Percentiles rank a stretch among this genome's conserved stretches.
phyloP scores from a whole-genome alignment of 2,329 filamentous ascomycete species.

The Penicillium sp. region DNA sequence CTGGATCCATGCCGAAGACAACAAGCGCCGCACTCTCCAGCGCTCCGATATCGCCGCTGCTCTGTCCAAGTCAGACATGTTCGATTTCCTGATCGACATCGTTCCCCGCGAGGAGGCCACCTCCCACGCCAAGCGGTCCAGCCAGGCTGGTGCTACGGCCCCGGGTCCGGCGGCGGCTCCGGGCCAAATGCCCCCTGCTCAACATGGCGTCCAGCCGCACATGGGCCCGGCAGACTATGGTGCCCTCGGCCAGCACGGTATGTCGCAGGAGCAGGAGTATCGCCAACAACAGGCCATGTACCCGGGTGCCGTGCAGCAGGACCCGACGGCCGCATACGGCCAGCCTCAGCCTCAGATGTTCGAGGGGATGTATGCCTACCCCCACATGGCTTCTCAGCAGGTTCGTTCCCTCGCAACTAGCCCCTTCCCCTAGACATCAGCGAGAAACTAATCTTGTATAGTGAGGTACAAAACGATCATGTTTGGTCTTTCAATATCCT shows the following conservation, averaged over 20 bases:
- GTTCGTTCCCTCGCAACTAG: slow-evolving; percentile 52
- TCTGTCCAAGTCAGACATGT: slow-evolving; percentile 97
- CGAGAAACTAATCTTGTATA: background rate
- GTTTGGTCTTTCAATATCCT: slow-evolving; percentile 7
- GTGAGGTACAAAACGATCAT: slow-evolving; percentile 9
- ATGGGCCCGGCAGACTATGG: slow-evolving; percentile 61
- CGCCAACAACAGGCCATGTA: slow-evolving; percentile 81
- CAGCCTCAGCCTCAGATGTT: slow-evolving; percentile 78
- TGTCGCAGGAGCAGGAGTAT: slow-evolving; percentile 75
- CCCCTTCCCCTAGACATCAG: background rate
- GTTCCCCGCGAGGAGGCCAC: slow-evolving; percentile 93
- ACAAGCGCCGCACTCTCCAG: slow-evolving; percentile 93
- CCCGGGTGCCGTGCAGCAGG: slow-evolving; percentile 72
- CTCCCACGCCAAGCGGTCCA: slow-evolving; percentile 76
- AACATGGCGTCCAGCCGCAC: slow-evolving; percentile 56
- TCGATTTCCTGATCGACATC: slow-evolving; percentile 98
- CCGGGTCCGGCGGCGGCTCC: slow-evolving; percentile 48
- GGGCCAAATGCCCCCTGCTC: slow-evolving; percentile 46
- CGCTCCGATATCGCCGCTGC: slow-evolving; percentile 95
- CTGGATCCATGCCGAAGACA: slow-evolving; percentile 99
- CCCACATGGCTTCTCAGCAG: slow-evolving; percentile 78
- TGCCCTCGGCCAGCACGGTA: slow-evolving; percentile 62
- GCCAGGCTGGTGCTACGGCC: slow-evolving; percentile 50
- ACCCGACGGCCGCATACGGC: slow-evolving; percentile 71
- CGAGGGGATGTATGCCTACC: slow-evolving; percentile 82